These are phyloP conservation scores for Rhodotorula sp. DNA, from an alignment of 1,284 basidiomycete genomes.

Conservation along the genomic window DNA sequence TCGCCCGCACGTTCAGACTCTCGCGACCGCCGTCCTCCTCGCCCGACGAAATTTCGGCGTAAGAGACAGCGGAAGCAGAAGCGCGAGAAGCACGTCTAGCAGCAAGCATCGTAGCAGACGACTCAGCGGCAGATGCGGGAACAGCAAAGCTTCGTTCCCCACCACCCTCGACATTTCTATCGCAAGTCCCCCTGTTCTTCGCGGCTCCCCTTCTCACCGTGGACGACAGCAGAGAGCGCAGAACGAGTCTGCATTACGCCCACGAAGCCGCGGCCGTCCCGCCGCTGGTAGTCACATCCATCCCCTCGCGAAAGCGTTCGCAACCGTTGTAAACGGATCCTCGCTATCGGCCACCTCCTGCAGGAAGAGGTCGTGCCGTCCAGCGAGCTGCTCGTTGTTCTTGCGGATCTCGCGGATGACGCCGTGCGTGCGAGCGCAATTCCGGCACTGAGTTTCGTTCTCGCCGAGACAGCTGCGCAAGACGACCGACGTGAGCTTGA, in stretches of 20 bases:
- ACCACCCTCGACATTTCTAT: neutral
- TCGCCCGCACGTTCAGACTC: too few species aligned
- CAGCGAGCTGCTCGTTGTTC: slow-evolving; percentile 75
- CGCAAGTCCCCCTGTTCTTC: neutral
- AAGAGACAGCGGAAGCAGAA: neutral
- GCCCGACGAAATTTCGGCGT: too few species aligned
- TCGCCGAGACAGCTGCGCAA: slow-evolving; percentile 69
- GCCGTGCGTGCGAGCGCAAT: slow-evolving; percentile 80
- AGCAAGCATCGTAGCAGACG: neutral
- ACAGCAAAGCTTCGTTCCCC: neutral
- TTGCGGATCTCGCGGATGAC: slow-evolving; percentile 81
- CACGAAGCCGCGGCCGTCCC: neutral
- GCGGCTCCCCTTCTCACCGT: neutral
- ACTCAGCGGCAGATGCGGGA: too few species aligned
- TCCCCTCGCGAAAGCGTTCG: slow-evolving; percentile 64
- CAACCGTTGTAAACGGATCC: slow-evolving; percentile 74
- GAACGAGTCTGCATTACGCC: neutral
- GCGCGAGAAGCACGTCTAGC: neutral
- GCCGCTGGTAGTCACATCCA: slow-evolving; percentile 5
- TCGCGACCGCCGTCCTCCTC: too few species aligned
- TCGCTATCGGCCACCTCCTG: slow-evolving; percentile 71
- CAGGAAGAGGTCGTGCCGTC: slow-evolving; percentile 85
- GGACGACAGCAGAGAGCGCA: neutral
- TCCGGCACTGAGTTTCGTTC: slow-evolving; percentile 76
- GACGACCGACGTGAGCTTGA: neutral